Percentiles rank a stretch among this genome's conserved stretches.
phyloP scores from a whole-genome alignment of 352 stramenopile genomes.

The Globisporangium polare region DNA sequence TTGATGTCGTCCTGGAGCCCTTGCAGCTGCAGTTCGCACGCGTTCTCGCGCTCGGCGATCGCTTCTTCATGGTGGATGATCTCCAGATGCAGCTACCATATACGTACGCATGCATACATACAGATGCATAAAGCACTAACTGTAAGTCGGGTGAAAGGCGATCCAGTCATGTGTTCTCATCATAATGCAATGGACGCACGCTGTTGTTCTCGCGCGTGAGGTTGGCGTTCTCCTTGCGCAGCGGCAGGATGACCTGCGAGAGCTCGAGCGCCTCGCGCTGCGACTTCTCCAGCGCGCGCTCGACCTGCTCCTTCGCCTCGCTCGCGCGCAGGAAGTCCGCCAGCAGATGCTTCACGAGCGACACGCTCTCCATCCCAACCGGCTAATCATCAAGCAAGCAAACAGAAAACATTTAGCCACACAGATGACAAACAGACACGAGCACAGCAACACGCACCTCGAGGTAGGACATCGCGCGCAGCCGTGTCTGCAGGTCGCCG shows the following conservation, averaged over 20 bases:
- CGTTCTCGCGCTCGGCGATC: constrained; percentile 57
- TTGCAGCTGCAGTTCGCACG: constrained; percentile 61
- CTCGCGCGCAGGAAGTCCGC: constrained; percentile 36
- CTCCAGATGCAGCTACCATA: constrained; percentile 52
- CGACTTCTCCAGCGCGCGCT: constrained; percentile 43
- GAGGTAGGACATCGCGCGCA: constrained; percentile 54
- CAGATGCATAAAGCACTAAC: neutral
- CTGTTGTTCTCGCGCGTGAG: constrained; percentile 77
- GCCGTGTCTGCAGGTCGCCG: constrained; percentile 49
- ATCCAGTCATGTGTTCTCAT: neutral
- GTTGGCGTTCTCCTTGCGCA: constrained; percentile 74
- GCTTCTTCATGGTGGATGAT: constrained; percentile 81
- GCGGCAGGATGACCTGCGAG: constrained; percentile 61
- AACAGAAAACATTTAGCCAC: neutral
- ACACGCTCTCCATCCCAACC: constrained; percentile 53
- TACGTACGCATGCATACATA: neutral
- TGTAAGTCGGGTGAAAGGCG: neutral
- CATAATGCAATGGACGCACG: constrained; percentile 22
- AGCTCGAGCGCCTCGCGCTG: constrained; percentile 61
- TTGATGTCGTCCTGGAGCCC: constrained; percentile 66
- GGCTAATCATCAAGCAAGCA: constrained; percentile 21
- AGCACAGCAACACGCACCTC: constrained; percentile 25
- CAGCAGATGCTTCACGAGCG: constrained; percentile 57
- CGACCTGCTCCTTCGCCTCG: constrained; percentile 27
- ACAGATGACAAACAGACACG: neutral